Evolutionary conservation across 202 grass and related monocot species (phyloP).

Genomic region (Schoenoplectus triqueter): DNA sequence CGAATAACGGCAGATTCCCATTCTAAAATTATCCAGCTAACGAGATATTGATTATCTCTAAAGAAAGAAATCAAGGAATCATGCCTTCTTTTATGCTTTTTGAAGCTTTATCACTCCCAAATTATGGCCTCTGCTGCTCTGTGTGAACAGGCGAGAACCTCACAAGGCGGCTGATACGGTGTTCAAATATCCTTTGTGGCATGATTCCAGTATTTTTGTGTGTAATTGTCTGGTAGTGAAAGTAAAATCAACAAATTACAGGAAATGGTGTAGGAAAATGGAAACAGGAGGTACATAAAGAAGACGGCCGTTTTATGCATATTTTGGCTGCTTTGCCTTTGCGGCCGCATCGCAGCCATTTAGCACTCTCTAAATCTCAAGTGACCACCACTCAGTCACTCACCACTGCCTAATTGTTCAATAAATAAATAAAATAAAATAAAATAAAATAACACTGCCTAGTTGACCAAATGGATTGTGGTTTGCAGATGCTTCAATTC

Average conservation of each 20-base stretch:
- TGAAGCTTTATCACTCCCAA: not conserved
- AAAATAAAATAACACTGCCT: too few species aligned
- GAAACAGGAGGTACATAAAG: not conserved
- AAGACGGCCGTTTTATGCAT: not conserved
- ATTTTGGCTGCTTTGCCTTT: not conserved
- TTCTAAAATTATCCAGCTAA: constrained; percentile 1
- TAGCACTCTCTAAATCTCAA: not conserved
- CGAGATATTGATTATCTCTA: not conserved
- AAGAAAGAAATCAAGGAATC: not conserved
- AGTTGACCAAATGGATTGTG: too few species aligned
- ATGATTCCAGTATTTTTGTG: not conserved
- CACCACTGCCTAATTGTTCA: not conserved
- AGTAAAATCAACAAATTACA: not conserved
- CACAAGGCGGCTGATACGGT: not conserved
- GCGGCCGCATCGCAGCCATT: not conserved
- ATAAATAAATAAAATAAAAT: too few species aligned
- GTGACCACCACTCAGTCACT: not conserved
- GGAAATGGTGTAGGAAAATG: not conserved
- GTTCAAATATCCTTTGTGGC: not conserved
- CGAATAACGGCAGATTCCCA: too few species aligned
- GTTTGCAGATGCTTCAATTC: not conserved
- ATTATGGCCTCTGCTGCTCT: not conserved
- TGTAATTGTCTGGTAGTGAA: not conserved
- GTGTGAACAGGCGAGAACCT: not conserved
- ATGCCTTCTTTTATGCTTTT: not conserved